Evolutionary conservation across 768 basidiomycete species (phyloP).

Genomic region (Amanita rimosa): DNA sequence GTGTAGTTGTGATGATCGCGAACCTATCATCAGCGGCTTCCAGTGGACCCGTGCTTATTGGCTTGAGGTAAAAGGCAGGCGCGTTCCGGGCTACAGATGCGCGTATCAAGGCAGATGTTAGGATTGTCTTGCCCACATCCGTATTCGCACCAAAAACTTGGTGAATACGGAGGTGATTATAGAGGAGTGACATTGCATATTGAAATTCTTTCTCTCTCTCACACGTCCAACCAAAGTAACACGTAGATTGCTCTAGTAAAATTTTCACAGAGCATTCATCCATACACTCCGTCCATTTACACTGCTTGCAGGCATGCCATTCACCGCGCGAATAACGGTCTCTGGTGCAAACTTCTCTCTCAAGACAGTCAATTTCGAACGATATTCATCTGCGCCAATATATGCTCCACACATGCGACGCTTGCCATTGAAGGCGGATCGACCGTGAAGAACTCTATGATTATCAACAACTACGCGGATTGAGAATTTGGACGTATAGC

Average conservation of each 20-base stretch:
- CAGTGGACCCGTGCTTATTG: constrained; percentile 79
- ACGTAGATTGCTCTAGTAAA: neutral
- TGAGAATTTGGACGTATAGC: neutral
- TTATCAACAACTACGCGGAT: constrained; percentile 67
- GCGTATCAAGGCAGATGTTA: constrained; percentile 75
- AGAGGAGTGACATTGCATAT: constrained; percentile 66
- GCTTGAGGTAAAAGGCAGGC: constrained; percentile 69
- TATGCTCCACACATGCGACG: constrained; percentile 96
- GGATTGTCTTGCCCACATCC: constrained; percentile 89
- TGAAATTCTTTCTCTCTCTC: too few relatives aligned
- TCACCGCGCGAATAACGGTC: constrained; percentile 16
- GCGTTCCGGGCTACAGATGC: constrained; percentile 52
- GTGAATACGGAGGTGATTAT: constrained; percentile 75
- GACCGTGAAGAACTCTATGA: constrained; percentile 87
- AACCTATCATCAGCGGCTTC: constrained; percentile 82
- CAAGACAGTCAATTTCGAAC: constrained; percentile 63
- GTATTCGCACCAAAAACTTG: constrained; percentile 96
- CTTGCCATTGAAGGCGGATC: constrained; percentile 81
- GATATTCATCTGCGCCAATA: constrained; percentile 83
- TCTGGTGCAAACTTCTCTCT: constrained; percentile 42
- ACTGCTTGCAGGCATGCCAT: constrained; percentile 12
- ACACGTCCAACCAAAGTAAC: neutral
- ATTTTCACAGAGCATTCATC: constrained; percentile 35
- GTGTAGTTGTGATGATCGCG: constrained; percentile 11
- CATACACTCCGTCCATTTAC: constrained; percentile 41